Conservation (phyloP, 2,329 filamentous ascomycete species). For the Tolypocladium paradoxum region DNA sequence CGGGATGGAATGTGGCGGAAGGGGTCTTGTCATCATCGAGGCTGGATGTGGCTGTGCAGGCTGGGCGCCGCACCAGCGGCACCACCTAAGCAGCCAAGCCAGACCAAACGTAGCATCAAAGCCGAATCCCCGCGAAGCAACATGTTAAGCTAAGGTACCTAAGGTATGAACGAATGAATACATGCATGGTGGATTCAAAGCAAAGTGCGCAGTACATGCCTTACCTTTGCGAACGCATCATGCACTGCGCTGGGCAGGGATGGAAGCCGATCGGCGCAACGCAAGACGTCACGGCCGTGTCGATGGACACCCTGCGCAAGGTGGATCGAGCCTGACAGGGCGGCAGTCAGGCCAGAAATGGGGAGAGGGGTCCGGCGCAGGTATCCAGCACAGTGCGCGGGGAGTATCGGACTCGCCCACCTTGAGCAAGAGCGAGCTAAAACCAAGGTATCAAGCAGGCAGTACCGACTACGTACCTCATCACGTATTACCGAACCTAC, state of each 20-base stretch:
- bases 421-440: too few species aligned
- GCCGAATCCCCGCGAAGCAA: background rate
- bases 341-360: too few species aligned
- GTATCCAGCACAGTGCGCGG: background rate
- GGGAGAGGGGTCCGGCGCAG: too few species aligned
- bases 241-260: slow-evolving; percentile 8
- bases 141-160: too few species aligned
- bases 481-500: too few species aligned
- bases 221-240: background rate
- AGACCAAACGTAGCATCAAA: background rate
- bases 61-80: background rate
- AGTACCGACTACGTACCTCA: too few species aligned
- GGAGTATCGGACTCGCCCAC: too few species aligned
- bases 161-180: too few species aligned
- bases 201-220: background rate
- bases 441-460: too few species aligned
- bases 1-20: slow-evolving; percentile 7
- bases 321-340: background rate
- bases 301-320: background rate
- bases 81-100: background rate
- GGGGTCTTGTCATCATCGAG: background rate
- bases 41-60: slow-evolving; percentile 13
- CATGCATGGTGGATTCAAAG: background rate
- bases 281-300: slow-evolving; percentile 3
- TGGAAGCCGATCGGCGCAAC: slow-evolving; percentile 10